phyloP scores from a whole-genome alignment of 352 stramenopile genomes.

The Phytophthora litchii region DNA sequence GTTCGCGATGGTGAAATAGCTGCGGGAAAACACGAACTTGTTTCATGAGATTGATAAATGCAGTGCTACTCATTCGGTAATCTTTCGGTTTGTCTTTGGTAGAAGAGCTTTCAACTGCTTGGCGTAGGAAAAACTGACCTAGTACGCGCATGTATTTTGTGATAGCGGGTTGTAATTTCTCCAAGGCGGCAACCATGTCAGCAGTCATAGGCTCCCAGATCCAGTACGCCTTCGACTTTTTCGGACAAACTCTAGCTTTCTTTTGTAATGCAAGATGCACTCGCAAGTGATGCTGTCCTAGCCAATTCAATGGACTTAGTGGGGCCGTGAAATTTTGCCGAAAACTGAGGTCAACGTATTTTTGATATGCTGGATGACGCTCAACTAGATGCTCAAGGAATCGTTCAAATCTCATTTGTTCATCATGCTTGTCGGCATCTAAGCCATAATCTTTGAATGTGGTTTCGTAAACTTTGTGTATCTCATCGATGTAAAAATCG shows the following conservation, averaged over 20 bases:
- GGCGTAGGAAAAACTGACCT: constrained; percentile 46
- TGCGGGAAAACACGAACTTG: constrained; percentile 60
- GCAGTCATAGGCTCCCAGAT: constrained; percentile 29
- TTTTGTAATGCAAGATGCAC: constrained; percentile 9
- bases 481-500: constrained; percentile 53
- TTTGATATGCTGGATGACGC: constrained; percentile 26
- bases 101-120: constrained; percentile 24
- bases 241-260: constrained; percentile 2
- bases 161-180: constrained; percentile 45
- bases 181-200: constrained; percentile 34
- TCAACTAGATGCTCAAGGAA: constrained; percentile 36
- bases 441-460: constrained; percentile 4
- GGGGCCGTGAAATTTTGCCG: neutral
- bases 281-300: constrained; percentile 25
- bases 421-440: constrained; percentile 7
- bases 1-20: constrained; percentile 58
- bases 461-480: constrained; percentile 40
- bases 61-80: constrained; percentile 31
- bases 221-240: constrained; percentile 25
- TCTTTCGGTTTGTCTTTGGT: constrained; percentile 22
- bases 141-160: constrained; percentile 51
- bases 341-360: constrained; percentile 4
- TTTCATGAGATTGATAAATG: constrained; percentile 62
- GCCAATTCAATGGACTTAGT: constrained; percentile 19
- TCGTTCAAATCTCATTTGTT: constrained; percentile 25